Evolutionary conservation across 2,329 filamentous ascomycete species (phyloP), one percentile per base, ranked within the genome.

Genomic region (Stachybotrys chlorohalonatus): DNA sequence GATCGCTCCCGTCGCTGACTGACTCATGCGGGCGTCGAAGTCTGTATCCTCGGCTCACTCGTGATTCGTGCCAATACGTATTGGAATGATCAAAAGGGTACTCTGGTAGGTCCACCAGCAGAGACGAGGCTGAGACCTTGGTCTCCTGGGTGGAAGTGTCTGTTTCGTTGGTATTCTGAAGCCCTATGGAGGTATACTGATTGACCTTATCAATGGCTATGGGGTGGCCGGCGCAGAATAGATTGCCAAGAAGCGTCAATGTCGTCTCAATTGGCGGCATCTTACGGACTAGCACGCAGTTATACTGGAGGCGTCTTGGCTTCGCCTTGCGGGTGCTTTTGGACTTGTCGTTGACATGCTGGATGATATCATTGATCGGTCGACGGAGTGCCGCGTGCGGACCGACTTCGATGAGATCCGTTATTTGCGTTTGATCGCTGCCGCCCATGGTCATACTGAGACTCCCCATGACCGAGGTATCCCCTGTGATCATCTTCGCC

Each of bases 181-280:
- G n/a, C n/a, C 39, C 39, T 11, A n/a, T 45, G 11, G 39, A 45
- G 39, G 39, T 45, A n/a, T 24, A 16, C n/a, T 39, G 16, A 62
- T 78, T 78, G 60, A 76, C 68, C 2, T 70, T 70, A 46, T 66
- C 64, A 45, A 79, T 70, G 54, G 78, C 66, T 6, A 78, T 60
- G 8, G 60, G 52, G 8, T 65, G 66, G 2, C 75, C 76, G 53
- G 70, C 73, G 13, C 64, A 66, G 57, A 57, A 31, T 1, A 54
- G 51, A 4, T 49, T 53, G 3, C 55, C 48, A 15, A 70, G 70
- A 2, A 74, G 45, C 3, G 53, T 55, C 11, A 58, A 13, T 9
- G 53, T 3, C 0, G 9, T 42, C 1, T 52, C 3, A 17, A 0
- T 0, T 51, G 11, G 32, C 11, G 1, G 54, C 48, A 5, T 36